Evolutionary conservation across 768 basidiomycete species (phyloP).

Genomic region (Psilocybe sp.): DNA sequence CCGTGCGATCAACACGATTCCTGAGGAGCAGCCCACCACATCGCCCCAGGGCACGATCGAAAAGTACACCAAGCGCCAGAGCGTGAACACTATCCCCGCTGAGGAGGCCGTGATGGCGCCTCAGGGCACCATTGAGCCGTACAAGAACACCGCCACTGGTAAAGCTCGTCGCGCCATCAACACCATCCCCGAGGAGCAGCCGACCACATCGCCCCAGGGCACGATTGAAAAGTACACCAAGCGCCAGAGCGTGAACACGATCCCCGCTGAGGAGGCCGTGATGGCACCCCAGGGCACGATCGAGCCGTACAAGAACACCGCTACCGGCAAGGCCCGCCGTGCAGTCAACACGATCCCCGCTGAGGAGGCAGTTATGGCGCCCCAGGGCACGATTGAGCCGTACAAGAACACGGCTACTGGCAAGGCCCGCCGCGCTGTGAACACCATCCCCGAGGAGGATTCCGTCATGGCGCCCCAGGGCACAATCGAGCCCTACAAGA

Average conservation of each 20-base stretch:
- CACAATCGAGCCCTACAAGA: constrained; percentile 21
- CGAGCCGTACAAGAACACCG: constrained; percentile 19
- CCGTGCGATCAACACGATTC: constrained; percentile 29
- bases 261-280: constrained; percentile 25
- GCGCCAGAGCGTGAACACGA: constrained; percentile 18
- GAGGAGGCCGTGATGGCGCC: constrained; percentile 19
- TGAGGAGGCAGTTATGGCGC: constrained; percentile 30
- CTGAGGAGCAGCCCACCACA: constrained; percentile 23
- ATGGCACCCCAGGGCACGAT: constrained; percentile 26
- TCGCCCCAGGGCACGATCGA: constrained; percentile 25
- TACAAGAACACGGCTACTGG: background rate
- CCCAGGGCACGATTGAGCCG: constrained; percentile 27
- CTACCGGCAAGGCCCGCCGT: no score
- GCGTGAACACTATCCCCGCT: constrained; percentile 17
- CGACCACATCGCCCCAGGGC: constrained; percentile 25
- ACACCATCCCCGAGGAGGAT: constrained; percentile 27
- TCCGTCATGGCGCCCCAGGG: constrained; percentile 34
- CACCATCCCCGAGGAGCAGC: constrained; percentile 24
- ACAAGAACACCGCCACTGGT: no score
- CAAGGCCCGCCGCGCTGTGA: constrained; percentile 13
- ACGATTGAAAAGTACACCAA: constrained; percentile 21
- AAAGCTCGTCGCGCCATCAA: no score
- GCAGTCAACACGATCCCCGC: constrained; percentile 21
- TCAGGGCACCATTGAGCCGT: constrained; percentile 7
- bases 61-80: constrained; percentile 14